Base-by-base conservation (phyloP, 2,329 filamentous ascomycete species). In the Thermochaetoides dissita region DNA sequence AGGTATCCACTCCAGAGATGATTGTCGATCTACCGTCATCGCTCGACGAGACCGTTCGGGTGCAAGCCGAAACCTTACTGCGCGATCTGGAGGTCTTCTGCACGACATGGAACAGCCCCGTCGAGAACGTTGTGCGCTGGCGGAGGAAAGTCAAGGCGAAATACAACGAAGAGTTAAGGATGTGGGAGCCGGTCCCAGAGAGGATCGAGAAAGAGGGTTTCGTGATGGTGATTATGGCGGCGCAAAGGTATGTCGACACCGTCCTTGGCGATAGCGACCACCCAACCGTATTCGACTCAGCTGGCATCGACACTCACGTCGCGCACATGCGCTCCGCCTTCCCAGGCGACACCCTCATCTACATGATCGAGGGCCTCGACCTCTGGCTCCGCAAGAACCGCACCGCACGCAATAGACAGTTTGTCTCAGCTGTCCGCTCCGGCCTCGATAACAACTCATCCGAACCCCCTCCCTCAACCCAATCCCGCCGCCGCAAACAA, bases 1-100 rank as follows among this genome's bases (percentile, higher is more conserved):
- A 84, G 51, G 63, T 78, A 0, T 81, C 82, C 0, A 74, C 77
- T 0, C 71, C 71, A 0, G 83, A 91, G 57, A 89, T 91, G 83
- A 79, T 89, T 39, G 68, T 86, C 2, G 74, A 84, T 51, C 63
- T 89, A 24, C 72, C 83, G 0, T 59, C 62, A 0, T 69, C 68
- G 2, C 61, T 89, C 1, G 60, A 70, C 17, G 57, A 66, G 0
- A 63, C 59, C 0, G 55, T 69, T 24, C 63, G 56, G 24, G 57
- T 65, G 1, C 69, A 72, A 37, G 57, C 72, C 6, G 60, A 69
- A 41, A 57, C 63, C 1, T 60, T 79, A n/a, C 62, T 81, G 1
- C 55, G 60, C 2, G 64, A 68, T 2, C 53, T 77, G 3, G 60
- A 67, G 10, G 69, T 76, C 8, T 57, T 72, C 39, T 59, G 64